Evolutionary conservation across 208 protist genomes (phyloP).

Genomic region (Leishmania tarentolae): DNA sequence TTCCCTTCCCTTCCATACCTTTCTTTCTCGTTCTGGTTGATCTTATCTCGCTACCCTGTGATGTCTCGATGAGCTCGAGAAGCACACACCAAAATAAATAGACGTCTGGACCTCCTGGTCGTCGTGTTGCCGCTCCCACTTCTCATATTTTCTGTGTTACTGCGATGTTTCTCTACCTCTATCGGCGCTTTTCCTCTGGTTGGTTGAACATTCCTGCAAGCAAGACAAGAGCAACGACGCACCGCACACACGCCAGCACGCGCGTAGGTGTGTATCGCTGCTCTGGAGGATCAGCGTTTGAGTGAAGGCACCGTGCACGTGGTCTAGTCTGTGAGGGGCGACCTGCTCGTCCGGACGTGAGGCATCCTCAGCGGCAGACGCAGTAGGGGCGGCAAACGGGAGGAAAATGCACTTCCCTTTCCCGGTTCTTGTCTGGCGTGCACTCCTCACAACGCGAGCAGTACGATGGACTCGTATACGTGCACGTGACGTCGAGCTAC

Average conservation of each 20-base stretch:
- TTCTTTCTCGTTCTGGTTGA: background rate
- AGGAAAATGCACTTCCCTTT: background rate
- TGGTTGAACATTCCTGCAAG: background rate
- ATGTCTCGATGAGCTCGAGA: background rate
- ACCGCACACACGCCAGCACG: background rate
- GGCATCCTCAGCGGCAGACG: background rate
- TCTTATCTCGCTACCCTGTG: background rate
- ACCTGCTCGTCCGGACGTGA: background rate
- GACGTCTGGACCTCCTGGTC: background rate
- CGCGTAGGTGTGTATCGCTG: background rate
- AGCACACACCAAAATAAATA: background rate
- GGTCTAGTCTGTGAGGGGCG: background rate
- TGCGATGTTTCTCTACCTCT: background rate
- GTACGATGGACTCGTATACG: background rate
- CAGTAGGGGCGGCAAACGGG: background rate
- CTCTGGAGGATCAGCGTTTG: background rate
- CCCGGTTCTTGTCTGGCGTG: background rate
- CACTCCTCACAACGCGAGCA: background rate
- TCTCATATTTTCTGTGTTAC: background rate
- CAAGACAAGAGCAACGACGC: background rate
- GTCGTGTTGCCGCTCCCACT: background rate
- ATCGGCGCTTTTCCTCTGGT: background rate
- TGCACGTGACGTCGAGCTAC: background rate
- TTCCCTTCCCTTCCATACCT: background rate
- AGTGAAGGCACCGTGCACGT: background rate